Evolutionary conservation across 495 filamentous ascomycete genomes (phyloP).

Genomic region (Viridothelium virens): DNA sequence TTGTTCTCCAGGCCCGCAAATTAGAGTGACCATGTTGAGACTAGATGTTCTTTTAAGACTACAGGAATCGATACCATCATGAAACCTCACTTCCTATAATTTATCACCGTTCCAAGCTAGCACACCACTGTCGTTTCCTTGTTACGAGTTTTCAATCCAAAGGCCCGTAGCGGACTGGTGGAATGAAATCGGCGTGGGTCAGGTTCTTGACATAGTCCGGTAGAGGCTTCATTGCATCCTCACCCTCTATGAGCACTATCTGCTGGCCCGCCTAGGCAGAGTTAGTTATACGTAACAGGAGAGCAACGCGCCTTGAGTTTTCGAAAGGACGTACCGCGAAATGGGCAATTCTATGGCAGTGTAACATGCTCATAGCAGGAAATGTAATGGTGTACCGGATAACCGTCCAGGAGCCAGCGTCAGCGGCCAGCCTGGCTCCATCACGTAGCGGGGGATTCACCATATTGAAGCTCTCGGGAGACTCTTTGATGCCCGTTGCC

Average conservation of each 20-base stretch:
- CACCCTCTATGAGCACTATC: constrained; percentile 2
- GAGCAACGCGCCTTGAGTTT: background rate
- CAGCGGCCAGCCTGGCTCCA: background rate
- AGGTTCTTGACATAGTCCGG: constrained; percentile 2
- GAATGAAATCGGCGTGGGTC: constrained; percentile 2
- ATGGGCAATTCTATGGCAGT: constrained; percentile 6
- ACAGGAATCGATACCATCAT: no score
- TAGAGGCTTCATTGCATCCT: constrained; percentile 1
- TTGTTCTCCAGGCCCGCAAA: no score
- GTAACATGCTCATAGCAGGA: constrained; percentile 8
- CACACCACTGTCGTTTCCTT: background rate
- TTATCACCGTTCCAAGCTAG: background rate
- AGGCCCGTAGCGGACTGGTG: constrained; percentile 1
- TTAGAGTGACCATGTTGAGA: no score
- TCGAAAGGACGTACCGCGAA: background rate
- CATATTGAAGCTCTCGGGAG: background rate
- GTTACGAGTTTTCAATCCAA: background rate
- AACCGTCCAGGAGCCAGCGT: background rate
- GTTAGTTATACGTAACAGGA: background rate
- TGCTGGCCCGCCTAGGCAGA: background rate
- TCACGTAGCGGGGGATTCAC: constrained; percentile 4
- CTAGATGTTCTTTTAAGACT: no score
- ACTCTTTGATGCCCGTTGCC: constrained; percentile 1
- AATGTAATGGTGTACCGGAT: constrained; percentile 7
- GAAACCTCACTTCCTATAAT: no score